phyloP scores from a whole-genome alignment of 176 grass and related monocot species.

The Typha latifolia region DNA sequence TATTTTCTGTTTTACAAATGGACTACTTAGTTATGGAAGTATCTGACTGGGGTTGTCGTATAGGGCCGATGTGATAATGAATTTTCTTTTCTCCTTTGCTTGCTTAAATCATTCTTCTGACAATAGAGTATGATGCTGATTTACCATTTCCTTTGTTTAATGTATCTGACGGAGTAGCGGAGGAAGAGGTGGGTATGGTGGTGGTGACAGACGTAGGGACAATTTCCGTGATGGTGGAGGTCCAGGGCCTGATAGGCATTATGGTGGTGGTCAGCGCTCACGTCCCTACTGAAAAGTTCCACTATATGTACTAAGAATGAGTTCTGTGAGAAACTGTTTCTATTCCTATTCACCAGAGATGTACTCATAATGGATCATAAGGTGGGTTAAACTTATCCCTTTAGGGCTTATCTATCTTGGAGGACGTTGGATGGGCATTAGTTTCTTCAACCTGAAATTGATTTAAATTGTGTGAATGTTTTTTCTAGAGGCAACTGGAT shows the following conservation, averaged over 20 bases:
- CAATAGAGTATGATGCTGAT: neutral
- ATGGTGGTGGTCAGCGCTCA: constrained; percentile 70
- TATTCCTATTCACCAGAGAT: constrained; percentile 64
- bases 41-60: no score
- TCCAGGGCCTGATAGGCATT: constrained; percentile 74
- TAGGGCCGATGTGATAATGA: no score
- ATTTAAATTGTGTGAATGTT: constrained; percentile 67
- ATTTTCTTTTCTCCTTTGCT: no score
- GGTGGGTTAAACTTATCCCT: constrained; percentile 48
- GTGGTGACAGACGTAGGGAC: constrained; percentile 64
- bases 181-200: constrained; percentile 73
- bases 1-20: no score
- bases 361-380: constrained; percentile 64
- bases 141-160: neutral
- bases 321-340: constrained; percentile 73
- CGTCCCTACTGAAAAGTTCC: constrained; percentile 71
- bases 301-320: constrained; percentile 66
- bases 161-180: constrained; percentile 20
- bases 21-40: no score
- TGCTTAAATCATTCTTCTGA: no score
- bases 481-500: constrained; percentile 72
- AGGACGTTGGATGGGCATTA: constrained; percentile 41
- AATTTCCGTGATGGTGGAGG: constrained; percentile 78
- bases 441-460: constrained; percentile 39
- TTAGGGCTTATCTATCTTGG: constrained; percentile 37